These are phyloP conservation scores for Umbelopsis vinacea DNA, from an alignment of 192 early-diverging fungal species.

Conservation along the genomic window DNA sequence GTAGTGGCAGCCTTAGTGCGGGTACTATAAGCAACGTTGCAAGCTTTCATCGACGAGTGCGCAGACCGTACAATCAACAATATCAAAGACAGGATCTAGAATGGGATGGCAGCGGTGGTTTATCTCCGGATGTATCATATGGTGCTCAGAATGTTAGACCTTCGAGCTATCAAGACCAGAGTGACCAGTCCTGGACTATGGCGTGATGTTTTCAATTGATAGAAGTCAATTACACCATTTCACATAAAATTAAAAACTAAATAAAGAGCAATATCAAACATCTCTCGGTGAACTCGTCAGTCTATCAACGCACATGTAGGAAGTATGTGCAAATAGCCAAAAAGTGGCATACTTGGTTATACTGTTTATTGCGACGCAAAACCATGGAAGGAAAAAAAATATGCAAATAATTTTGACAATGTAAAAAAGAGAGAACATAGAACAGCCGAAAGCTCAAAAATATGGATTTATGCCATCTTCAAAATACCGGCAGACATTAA, in stretches of 20 bases:
- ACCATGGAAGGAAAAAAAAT: too few species aligned
- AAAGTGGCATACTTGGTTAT: not conserved
- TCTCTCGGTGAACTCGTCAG: too few species aligned
- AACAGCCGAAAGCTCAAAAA: not conserved
- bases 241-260: too few species aligned
- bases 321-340: too few species aligned
- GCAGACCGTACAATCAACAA: slow-evolving; percentile 27
- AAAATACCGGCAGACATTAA: slow-evolving; percentile 90
- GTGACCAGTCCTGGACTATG: not conserved
- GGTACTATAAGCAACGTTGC: slow-evolving; percentile 30
- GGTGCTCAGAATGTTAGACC: not conserved
- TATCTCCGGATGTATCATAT: not conserved
- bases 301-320: too few species aligned
- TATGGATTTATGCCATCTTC: slow-evolving; percentile 61
- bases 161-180: not conserved
- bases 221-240: not conserved
- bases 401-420: too few species aligned
- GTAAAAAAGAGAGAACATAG: not conserved
- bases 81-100: slow-evolving; percentile 39
- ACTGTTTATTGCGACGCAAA: not conserved
- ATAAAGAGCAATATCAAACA: too few species aligned
- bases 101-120: slow-evolving; percentile 36
- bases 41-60: slow-evolving; percentile 39
- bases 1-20: not conserved
- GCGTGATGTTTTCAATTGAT: not conserved